These are phyloP conservation scores for Paraphysoderma sedebokerense DNA, from an alignment of 371 early-diverging fungal species.

Conservation along the genomic window DNA sequence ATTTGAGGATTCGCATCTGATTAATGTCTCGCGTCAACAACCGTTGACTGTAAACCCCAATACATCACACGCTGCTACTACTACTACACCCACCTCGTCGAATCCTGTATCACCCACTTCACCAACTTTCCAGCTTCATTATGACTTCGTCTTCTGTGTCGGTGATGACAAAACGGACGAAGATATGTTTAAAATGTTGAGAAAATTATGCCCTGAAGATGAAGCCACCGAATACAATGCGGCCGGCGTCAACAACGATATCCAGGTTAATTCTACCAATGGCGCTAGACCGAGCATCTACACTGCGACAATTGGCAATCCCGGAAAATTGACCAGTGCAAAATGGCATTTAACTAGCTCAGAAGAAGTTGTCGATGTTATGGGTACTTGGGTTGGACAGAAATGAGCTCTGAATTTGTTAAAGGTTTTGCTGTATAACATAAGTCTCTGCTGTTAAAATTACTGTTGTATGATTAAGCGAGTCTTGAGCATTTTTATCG, in stretches of 20 bases:
- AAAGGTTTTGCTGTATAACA: too few species aligned
- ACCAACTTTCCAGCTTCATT: neutral
- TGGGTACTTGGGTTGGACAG: constrained; percentile 14
- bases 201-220: neutral
- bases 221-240: neutral
- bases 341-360: constrained; percentile 46
- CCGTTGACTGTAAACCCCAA: too few species aligned
- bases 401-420: too few species aligned
- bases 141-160: constrained; percentile 76
- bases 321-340: constrained; percentile 61
- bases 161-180: constrained; percentile 96
- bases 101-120: too few species aligned
- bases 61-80: too few species aligned
- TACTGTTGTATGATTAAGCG: too few species aligned
- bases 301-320: constrained; percentile 50
- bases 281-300: constrained; percentile 17
- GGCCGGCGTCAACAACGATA: neutral
- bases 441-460: too few species aligned
- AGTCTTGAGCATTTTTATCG: too few species aligned
- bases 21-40: too few species aligned
- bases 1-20: too few species aligned
- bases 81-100: too few species aligned
- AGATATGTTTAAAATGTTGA: constrained; percentile 52
- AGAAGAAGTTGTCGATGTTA: constrained; percentile 15
- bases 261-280: constrained; percentile 7